Conservation (phyloP, 1,139 yeast species). For the Candida dubliniensis region DNA sequence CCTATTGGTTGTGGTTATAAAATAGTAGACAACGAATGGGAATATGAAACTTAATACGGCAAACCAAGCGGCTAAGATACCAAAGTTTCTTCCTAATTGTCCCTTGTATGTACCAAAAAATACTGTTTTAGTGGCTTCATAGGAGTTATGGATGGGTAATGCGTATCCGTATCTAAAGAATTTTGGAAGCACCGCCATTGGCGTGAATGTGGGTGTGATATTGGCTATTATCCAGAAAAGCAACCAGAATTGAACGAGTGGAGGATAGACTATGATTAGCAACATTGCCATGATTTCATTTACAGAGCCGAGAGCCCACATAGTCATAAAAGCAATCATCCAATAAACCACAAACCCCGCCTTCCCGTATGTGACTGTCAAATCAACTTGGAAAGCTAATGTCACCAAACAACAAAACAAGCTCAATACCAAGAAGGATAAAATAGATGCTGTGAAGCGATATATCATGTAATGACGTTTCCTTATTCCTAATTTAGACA, state of each 20-base stretch:
- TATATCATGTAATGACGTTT: slow-evolving; percentile 30
- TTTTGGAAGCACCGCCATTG: slow-evolving; percentile 33
- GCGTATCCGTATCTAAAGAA: slow-evolving; percentile 41
- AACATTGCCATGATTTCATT: slow-evolving; percentile 42
- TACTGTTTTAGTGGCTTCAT: slow-evolving; percentile 38
- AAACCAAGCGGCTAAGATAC: slow-evolving; percentile 36
- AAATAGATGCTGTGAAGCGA: slow-evolving; percentile 28
- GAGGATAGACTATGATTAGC: slow-evolving; percentile 32
- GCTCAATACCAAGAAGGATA: slow-evolving; percentile 37
- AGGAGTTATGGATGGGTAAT: slow-evolving; percentile 40
- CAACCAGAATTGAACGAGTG: slow-evolving; percentile 45
- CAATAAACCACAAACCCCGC: slow-evolving; percentile 47
- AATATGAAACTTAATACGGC: slow-evolving; percentile 29
- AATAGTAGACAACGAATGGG: slow-evolving; percentile 40
- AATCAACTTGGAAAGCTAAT: slow-evolving; percentile 45
- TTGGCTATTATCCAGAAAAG: slow-evolving; percentile 42
- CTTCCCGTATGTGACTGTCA: slow-evolving; percentile 38
- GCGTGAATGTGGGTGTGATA: slow-evolving; percentile 40
- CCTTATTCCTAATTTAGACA: slow-evolving; percentile 36
- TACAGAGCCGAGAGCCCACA: slow-evolving; percentile 44
- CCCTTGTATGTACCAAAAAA: slow-evolving; percentile 39
- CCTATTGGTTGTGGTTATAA: slow-evolving; percentile 28
- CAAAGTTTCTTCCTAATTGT: slow-evolving; percentile 37
- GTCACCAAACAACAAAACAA: slow-evolving; percentile 41
- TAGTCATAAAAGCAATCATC: slow-evolving; percentile 43